Base-by-base conservation (phyloP, 108 stramenopile species). In the Cyclotella kingstonii region DNA sequence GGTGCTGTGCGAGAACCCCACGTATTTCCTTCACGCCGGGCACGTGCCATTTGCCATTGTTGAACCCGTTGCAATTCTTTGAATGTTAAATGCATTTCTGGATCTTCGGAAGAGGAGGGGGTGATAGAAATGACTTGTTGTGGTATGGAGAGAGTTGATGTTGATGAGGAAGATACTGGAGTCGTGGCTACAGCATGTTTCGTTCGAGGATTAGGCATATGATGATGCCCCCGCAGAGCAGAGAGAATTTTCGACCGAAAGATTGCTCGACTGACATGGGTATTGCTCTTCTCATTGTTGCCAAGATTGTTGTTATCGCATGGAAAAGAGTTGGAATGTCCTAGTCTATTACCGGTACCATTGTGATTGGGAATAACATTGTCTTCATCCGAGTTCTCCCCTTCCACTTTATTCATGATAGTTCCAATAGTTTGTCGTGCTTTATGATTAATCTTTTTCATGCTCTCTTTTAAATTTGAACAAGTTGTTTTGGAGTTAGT, bases 41-140 rank as follows among this genome's bases (percentile, higher is more conserved):
- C 59, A 21, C 59, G 59, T 33, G 59, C 59, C 43, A 30, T 46
- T 33, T 60, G 59, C 59, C 59, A 60, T 46, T 33, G 43, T 27
- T 47, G 28, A 28, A 60, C 38, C 23, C 45, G 25, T 19, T 15
- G 22, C 43, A 60, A 29, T 34, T 60, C 59, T 34, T 60, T 45
- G 4, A 14, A 14, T 14, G 59, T 60, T 29, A 60, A 46, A 17
- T 19, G 7, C 4, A 27, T 42, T 19, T 60, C 59, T 4, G 41
- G 41, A 19, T 44, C 42, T 46, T 60, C 59, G 18, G 41, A 42
- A 3, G 41, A 1, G 30, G 44, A 38, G 45, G 59, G 31, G 22
- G 42, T 44, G 4, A 60, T 46, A 21, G 59, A 34, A 15, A 60
- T 60, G 21, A 34, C 33, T 60, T 60, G 59, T 12, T 34, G 59